Percentiles rank a stretch among this genome's conserved stretches.
phyloP scores from a whole-genome alignment of 768 basidiomycete species.

The Suillus plorans region DNA sequence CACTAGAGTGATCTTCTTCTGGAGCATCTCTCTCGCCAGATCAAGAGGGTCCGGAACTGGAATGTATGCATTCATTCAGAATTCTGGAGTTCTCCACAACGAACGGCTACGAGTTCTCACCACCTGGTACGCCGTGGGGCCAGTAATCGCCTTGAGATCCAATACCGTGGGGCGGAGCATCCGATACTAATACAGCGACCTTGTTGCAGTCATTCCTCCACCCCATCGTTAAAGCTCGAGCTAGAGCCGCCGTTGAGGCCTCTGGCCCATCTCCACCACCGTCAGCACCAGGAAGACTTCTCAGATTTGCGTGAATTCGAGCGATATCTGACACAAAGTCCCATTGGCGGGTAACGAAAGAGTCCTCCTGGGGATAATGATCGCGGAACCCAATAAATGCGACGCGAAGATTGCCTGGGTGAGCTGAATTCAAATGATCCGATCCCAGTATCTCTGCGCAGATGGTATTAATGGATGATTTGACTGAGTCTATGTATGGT shows the following conservation, averaged over 20 bases:
- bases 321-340: conserved; percentile 42
- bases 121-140: conserved; percentile 32
- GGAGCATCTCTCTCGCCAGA: conserved; percentile 44
- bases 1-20: conserved; percentile 52
- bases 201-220: conserved; percentile 46
- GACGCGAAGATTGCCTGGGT: conserved; percentile 40
- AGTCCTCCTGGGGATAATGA: conserved; percentile 47
- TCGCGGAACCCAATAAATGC: conserved; percentile 52
- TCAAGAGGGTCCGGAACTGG: conserved; percentile 29
- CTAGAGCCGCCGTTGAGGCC: conserved; percentile 49
- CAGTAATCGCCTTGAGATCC: conserved; percentile 36
- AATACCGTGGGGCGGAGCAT: conserved; percentile 54
- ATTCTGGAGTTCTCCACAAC: background rate
- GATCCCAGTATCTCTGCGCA: conserved; percentile 38
- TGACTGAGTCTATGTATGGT: conserved; percentile 31
- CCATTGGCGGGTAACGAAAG: conserved; percentile 43
- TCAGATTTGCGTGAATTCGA: conserved; percentile 36
- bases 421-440: conserved; percentile 38
- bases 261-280: conserved; percentile 51
- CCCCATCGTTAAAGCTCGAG: conserved; percentile 39
- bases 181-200: conserved; percentile 48
- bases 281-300: conserved; percentile 32
- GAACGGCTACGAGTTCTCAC: background rate
- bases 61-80: background rate
- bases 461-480: conserved; percentile 17